Evolutionary conservation across 2,329 filamentous ascomycete species (phyloP).

Genomic region (Ceratocystis smalleyi): DNA sequence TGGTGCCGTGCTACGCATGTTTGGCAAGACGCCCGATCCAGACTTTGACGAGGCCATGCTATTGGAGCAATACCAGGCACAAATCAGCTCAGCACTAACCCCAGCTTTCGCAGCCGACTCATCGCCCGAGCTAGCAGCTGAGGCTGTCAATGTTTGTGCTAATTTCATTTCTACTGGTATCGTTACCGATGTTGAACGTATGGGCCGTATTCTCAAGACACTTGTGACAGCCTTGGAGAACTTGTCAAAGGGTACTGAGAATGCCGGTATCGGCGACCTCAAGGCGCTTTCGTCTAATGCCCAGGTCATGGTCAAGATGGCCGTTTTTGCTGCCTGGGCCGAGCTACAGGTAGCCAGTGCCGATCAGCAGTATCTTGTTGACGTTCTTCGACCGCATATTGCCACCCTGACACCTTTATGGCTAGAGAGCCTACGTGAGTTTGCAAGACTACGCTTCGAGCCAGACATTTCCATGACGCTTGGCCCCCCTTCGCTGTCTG

Average conservation of each 20-base stretch:
- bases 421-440: conserved; percentile 85
- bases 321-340: conserved; percentile 93
- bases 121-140: conserved; percentile 84
- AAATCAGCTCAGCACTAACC: conserved; percentile 91
- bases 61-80: conserved; percentile 93
- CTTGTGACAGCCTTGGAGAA: conserved; percentile 82
- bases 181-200: conserved; percentile 92
- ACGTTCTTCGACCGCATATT: conserved; percentile 82
- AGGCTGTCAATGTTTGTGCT: conserved; percentile 95
- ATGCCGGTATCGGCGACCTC: conserved; percentile 75
- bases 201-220: conserved; percentile 93
- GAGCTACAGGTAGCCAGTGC: conserved; percentile 88
- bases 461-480: conserved; percentile 89
- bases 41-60: conserved; percentile 96
- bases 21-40: conserved; percentile 86
- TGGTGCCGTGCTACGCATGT: conserved; percentile 84
- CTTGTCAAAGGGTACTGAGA: conserved; percentile 44
- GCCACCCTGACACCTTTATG: conserved; percentile 81
- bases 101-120: conserved; percentile 93
- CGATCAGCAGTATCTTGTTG: conserved; percentile 75
- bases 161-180: conserved; percentile 95
- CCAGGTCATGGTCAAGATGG: conserved; percentile 96
- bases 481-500: conserved; percentile 64
- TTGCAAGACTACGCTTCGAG: conserved; percentile 83
- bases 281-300: conserved; percentile 89